phyloP scores from a whole-genome alignment of 345 rosid species.

The Angophora floribunda region DNA sequence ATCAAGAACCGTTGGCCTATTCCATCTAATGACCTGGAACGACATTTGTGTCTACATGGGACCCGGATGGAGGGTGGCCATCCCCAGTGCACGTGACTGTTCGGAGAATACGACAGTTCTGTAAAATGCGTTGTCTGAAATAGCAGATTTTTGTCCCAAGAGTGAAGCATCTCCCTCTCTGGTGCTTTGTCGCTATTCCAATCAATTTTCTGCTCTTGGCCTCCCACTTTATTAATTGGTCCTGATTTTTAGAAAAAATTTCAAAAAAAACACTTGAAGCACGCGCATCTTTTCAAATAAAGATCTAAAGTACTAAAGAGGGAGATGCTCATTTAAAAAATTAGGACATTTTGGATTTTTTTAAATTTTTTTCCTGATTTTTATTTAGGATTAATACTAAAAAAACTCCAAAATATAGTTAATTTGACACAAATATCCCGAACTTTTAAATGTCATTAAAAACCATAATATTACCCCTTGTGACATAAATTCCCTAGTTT shows the following conservation, averaged over 20 bases:
- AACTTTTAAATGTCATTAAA: too few relatives aligned
- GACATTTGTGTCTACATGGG: not conserved
- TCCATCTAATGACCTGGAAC: not conserved
- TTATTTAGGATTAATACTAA: too few relatives aligned
- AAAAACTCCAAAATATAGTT: too few relatives aligned
- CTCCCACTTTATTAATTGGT: fast-evolving
- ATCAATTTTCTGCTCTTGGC: not conserved
- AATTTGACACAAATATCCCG: too few relatives aligned
- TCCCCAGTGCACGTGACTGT: not conserved
- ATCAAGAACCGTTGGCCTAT: not conserved
- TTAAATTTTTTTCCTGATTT: not conserved
- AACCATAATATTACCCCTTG: too few relatives aligned
- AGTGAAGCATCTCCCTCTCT: not conserved
- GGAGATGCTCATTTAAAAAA: too few relatives aligned
- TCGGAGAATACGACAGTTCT: not conserved
- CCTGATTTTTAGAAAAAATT: not conserved
- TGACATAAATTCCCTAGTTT: too few relatives aligned
- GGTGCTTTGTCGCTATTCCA: not conserved
- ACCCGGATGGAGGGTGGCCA: not conserved
- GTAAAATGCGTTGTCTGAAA: not conserved
- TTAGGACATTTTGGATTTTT: too few relatives aligned
- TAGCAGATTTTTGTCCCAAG: not conserved
- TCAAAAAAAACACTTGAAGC: too few relatives aligned
- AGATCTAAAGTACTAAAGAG: too few relatives aligned
- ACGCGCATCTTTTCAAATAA: too few relatives aligned